Evolutionary conservation across 768 basidiomycete species (phyloP), one percentile per base, ranked within the genome.

Genomic region (Dioszegia hungarica): DNA sequence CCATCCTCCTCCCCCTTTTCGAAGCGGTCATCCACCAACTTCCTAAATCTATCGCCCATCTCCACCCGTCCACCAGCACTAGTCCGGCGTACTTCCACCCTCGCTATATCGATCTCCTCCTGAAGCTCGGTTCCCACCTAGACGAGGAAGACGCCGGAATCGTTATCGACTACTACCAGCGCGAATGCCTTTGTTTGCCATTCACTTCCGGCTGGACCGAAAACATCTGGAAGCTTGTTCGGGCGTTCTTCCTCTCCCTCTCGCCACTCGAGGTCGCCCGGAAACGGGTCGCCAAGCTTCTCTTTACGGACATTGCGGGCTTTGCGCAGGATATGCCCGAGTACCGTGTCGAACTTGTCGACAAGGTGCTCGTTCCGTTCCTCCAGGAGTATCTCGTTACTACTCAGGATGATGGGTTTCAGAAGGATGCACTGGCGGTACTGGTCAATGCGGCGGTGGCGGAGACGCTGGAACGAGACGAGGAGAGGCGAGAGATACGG

Each of bases 351-450:
- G 61, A 66, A 36, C 63, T 78, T 2, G 69, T 78, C 33, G 63
- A 67, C 17, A 37, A 61, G 22, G 71, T 77, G 36, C 58, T 79
- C 41, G 62, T 78, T 25, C 77, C 76, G 2, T 66, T 78, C 29
- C 56, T 77, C 17, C 77, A 78, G 54, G 57, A 68, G 33, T 70
- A 68, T 8, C 57, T 78, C 25, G 55, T 69, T 38, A 52, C 60
- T 17, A 72, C 76, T 56, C 57, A 57, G 47, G 75, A 77, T 28
- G 63, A 68, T 5, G 64, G 59, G n/a, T 72, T 79, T 41, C 65
- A 65, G 37, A 64, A 70, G 48, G 61, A 60, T 17, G 70, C 75
- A 12, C 64, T 75, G 46, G 51, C 56, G 22, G 68, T 74, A 9
- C 62, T 78, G 44, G 64, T 67, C 17, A 64, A 64, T 15, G 67